These are phyloP conservation scores for Theileria orientalis DNA, from an alignment of 169 alveolate genomes.

Conservation along the genomic window DNA sequence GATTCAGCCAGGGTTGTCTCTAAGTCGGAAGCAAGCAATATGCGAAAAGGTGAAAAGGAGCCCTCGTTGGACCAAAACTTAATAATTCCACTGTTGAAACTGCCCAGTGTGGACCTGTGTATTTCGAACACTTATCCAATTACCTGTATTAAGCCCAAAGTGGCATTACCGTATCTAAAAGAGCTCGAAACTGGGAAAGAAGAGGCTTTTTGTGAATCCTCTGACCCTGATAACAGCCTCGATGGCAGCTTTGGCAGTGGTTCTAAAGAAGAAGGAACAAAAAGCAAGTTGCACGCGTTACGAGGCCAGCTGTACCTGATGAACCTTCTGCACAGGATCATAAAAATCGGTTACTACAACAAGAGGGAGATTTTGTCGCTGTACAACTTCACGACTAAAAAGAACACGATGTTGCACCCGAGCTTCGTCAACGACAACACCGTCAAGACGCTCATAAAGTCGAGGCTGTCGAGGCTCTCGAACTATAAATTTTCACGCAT, in stretches of 20 bases:
- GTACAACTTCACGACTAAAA: no score
- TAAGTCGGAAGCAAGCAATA: not conserved
- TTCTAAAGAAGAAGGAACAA: not conserved
- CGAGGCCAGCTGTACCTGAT: not conserved
- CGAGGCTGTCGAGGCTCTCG: not conserved
- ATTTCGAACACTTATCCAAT: not conserved
- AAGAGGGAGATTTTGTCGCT: not conserved
- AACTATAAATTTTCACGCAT: no score
- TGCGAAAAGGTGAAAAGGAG: not conserved
- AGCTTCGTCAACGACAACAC: not conserved
- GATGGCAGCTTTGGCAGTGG: no score
- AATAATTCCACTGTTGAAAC: not conserved
- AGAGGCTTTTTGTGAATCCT: no score
- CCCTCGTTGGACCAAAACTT: not conserved
- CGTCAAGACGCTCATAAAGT: not conserved
- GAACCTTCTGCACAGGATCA: not conserved
- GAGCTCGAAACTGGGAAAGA: no score
- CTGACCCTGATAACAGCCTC: no score
- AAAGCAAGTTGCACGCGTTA: not conserved
- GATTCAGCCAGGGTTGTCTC: not conserved
- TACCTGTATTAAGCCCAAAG: no score
- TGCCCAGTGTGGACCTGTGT: constrained; percentile 9
- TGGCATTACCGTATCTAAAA: no score
- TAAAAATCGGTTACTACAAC: not conserved
- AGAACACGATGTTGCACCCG: not conserved